These are phyloP conservation scores for Neurospora sp. DNA, from an alignment of 495 filamentous ascomycete species.

Conservation along the genomic window DNA sequence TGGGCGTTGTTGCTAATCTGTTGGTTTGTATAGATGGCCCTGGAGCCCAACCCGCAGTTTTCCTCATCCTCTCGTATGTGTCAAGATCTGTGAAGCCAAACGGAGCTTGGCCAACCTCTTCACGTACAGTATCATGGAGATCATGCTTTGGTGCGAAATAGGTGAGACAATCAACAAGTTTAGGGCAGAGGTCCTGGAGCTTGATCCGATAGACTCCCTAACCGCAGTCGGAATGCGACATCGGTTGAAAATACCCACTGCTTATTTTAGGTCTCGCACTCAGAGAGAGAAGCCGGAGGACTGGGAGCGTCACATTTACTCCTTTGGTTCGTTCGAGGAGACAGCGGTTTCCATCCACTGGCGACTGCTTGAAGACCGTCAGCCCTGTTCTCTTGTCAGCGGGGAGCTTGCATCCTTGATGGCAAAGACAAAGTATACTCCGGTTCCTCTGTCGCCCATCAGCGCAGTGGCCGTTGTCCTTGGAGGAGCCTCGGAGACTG, in stretches of 20 bases:
- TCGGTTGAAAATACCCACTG: constrained; percentile 44
- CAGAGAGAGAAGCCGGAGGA: constrained; percentile 47
- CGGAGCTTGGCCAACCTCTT: constrained; percentile 49
- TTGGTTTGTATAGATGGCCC: background rate
- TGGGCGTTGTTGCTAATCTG: background rate
- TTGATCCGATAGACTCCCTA: constrained; percentile 46
- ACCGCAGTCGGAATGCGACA: constrained; percentile 49
- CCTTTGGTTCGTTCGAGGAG: constrained; percentile 35
- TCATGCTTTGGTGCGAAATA: constrained; percentile 45
- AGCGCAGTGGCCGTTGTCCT: background rate
- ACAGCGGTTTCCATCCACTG: background rate
- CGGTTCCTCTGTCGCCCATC: background rate
- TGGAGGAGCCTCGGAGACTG: background rate
- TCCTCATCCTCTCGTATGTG: constrained; percentile 52
- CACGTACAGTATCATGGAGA: constrained; percentile 51
- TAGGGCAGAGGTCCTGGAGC: constrained; percentile 40
- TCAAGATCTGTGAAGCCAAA: constrained; percentile 43
- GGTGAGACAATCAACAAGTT: constrained; percentile 49
- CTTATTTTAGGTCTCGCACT: constrained; percentile 49
- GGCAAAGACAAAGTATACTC: background rate
- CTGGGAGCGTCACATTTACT: constrained; percentile 46
- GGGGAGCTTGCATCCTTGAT: background rate
- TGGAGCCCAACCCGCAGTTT: constrained; percentile 22
- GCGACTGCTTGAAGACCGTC: background rate
- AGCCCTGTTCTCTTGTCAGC: background rate